Conservation (phyloP, 192 early-diverging fungal species). For the Backusella tarrabulga region DNA sequence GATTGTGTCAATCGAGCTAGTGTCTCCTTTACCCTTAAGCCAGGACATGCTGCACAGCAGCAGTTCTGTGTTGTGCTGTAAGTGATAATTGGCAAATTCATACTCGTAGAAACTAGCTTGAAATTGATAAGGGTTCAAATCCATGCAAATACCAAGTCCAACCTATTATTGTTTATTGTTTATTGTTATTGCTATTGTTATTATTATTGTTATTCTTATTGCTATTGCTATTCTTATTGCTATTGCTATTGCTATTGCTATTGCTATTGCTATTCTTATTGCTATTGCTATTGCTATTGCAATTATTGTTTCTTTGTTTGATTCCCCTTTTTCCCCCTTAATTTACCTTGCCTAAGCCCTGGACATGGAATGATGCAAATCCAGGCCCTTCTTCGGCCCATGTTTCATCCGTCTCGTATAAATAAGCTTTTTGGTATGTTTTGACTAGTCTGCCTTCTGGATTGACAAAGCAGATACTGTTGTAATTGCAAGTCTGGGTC, state of each 20-base stretch:
- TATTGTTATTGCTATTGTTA: neutral
- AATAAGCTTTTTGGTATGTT: constrained; percentile 70
- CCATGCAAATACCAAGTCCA: constrained; percentile 85
- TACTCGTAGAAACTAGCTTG: constrained; percentile 57
- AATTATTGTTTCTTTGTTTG: neutral
- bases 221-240: too few species aligned
- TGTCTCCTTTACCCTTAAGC: constrained; percentile 37
- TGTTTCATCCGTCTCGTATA: constrained; percentile 68
- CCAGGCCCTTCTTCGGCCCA: constrained; percentile 74
- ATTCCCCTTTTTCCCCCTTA: neutral
- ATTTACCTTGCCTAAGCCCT: constrained; percentile 56
- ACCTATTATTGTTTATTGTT: constrained; percentile 37
- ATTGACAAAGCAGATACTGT: constrained; percentile 60
- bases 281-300: neutral
- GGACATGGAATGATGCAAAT: constrained; percentile 53
- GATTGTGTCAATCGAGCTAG: neutral
- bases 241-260: neutral
- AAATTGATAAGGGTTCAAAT: constrained; percentile 78
- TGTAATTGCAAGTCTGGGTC: constrained; percentile 49
- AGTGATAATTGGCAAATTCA: constrained; percentile 71
- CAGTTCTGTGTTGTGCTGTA: constrained; percentile 41
- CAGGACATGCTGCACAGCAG: constrained; percentile 72
- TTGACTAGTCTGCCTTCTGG: constrained; percentile 44
- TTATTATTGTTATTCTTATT: neutral
- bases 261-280: neutral